Percentiles rank a stretch among this genome's conserved stretches.
Conservation (phyloP, 345 rosid genomes). For the Euphorbia peplus region DNA sequence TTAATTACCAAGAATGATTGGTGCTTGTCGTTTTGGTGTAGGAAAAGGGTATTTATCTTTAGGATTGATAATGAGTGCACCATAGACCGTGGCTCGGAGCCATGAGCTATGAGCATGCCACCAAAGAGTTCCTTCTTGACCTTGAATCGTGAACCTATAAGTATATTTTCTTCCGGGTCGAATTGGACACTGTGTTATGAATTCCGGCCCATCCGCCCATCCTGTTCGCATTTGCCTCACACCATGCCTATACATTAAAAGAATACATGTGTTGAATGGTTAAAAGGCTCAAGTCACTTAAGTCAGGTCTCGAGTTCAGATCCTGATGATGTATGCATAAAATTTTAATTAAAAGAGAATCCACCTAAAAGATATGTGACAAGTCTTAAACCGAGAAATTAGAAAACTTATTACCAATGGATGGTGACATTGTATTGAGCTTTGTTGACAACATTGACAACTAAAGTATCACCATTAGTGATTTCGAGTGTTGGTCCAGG, state of each 20-base stretch:
- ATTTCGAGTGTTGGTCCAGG: slow-evolving; percentile 92
- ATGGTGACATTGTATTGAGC: slow-evolving; percentile 75
- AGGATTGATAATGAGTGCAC: slow-evolving; percentile 71
- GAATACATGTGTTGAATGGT: no score
- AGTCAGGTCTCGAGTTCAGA: no score
- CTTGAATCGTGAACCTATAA: slow-evolving; percentile 78
- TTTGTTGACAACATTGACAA: slow-evolving; percentile 58
- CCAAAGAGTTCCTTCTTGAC: slow-evolving; percentile 93
- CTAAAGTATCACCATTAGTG: slow-evolving; percentile 70
- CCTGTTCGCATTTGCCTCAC: slow-evolving; percentile 76
- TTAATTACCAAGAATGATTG: slow-evolving; percentile 63
- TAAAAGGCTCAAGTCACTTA: no score
- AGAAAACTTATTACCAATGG: slow-evolving; percentile 55
- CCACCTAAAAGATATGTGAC: no score
- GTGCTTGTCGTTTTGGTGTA: slow-evolving; percentile 61
- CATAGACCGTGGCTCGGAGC: slow-evolving; percentile 95
- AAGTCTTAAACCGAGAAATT: no score
- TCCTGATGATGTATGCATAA: no score
- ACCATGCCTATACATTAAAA: slow-evolving; percentile 57
- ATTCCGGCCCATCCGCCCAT: slow-evolving; percentile 98
- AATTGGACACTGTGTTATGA: slow-evolving; percentile 91
- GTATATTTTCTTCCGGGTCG: slow-evolving; percentile 81
- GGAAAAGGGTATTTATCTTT: slow-evolving; percentile 69
- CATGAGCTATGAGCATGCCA: slow-evolving; percentile 99
- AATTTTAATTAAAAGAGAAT: no score